Evolutionary conservation across 2,329 filamentous ascomycete genomes (phyloP), one percentile per base, ranked within the genome.

Genomic region (Colletotrichum godetiae): DNA sequence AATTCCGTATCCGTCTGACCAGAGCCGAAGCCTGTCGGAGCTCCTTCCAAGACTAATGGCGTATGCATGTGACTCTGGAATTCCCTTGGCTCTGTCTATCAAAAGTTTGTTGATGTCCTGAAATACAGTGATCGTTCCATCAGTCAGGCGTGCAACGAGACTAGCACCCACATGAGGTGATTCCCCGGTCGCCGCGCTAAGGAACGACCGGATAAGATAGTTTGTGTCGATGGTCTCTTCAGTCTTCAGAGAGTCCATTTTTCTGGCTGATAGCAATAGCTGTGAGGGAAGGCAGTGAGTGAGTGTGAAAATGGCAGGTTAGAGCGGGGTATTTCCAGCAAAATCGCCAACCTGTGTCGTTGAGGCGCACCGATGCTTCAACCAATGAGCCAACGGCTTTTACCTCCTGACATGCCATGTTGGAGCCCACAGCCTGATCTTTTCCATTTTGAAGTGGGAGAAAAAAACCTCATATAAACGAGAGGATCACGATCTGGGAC

Each of bases 41-140:
- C 42, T 46, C 19, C 42, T 46, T 15, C 42, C 19, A 46, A 46
- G 42, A 46, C 42, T n/a, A 6, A 46, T 3, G 10, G 7, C 0
- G 4, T n/a, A n/a, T n/a, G 42, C 4, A 1, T 4, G 19, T 2
- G 19, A n/a, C 2, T n/a, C 15, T n/a, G 2, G 3, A 1, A 5
- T 8, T n/a, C 5, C 42, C 5, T 46, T n/a, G 6, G 5, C 42
- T 8, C 6, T 6, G 42, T 46, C 15, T 8, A n/a, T 10, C 19
- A 15, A 1, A 46, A 5, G 8, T 46, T 19, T 46, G 3, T 46
- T 15, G 15, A 46, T 46, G 42, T n/a, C 13, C 3, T n/a, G 42
- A 8, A 46, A 46, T 0, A 46, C 42, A n/a, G 42, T 15, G 0
- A 46, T 46, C 15, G 42, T 46, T 19, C 19, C 42, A n/a, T n/a